Evolutionary conservation across 768 basidiomycete genomes (phyloP), one percentile per base, ranked within the genome.

Genomic region (Leccinum imitatum): DNA sequence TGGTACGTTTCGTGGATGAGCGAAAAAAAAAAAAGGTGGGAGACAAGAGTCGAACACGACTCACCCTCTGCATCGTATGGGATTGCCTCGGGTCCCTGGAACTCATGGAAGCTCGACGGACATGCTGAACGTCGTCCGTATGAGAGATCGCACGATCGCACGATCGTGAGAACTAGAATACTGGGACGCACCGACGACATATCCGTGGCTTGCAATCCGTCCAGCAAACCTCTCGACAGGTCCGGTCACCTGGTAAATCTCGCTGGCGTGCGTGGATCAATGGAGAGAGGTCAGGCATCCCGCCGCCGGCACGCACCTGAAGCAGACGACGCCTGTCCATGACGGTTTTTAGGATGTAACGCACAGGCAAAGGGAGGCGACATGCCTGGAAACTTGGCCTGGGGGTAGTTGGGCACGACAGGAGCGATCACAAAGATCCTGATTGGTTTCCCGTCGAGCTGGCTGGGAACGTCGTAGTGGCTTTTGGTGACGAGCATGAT

Each of bases 211-310:
- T 9, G 92, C 93, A 65, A 95, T 93, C 75, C 91, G 89, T 14
- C 89, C 87, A 0, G 90, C 90, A 69, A 91, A 93, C 53, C 95
- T 85, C 71, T 95, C 94, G n/a, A 96, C 95, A 37, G 95, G 95
- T 0, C 93, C 93, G n/a, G 93, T 95, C 2, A 95, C 93, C 72
- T 93, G 91, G 71, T 97, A 98, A 57, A 98, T 98, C 77, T 96
- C 95, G 67, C 93, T 94, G 68, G 41, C 57, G 23, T 23, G 10
- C 33, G 10, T n/a, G 2, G 13, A 46, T 63, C 44, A 30, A 53
- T 56, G 31, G 23, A 56, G 44, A 39, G 21, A 27, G 23, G 15
- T 39, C 39, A 39, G 3, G 3, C 7, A 17, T 39, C 39, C 17
- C 14, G 11, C 2, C 17, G 8, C 6, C 8, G 7, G 17, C 14